A percentile compares a stretch with the other conserved stretches of the same genome.
Evolutionary conservation across 768 basidiomycete species (phyloP).

Genomic region (Russula griseocarnosa): DNA sequence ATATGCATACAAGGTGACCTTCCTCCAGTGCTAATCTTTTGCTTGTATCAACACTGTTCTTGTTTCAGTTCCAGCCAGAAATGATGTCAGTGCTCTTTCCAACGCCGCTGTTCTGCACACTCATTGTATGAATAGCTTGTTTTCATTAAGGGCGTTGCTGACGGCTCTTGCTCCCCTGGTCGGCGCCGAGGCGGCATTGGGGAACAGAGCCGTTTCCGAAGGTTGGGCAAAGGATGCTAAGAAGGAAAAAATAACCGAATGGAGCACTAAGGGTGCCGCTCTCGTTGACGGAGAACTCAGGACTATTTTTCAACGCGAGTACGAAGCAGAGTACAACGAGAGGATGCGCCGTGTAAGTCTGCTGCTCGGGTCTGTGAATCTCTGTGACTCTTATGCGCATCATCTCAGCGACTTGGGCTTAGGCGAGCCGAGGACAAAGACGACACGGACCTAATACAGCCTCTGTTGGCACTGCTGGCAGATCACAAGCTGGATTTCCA

Average conservation of each 20-base stretch:
- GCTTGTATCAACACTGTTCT: background rate
- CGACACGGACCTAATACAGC: constrained; percentile 54
- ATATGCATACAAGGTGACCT: constrained; percentile 61
- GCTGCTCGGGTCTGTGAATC: background rate
- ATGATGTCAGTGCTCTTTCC: constrained; percentile 57
- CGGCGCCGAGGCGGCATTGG: constrained; percentile 67
- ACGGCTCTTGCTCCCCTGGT: constrained; percentile 78
- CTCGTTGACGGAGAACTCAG: constrained; percentile 58
- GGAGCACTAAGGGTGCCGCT: constrained; percentile 55
- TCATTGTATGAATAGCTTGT: constrained; percentile 46
- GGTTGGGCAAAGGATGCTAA: constrained; percentile 63
- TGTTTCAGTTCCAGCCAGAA: constrained; percentile 58
- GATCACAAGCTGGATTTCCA: constrained; percentile 82
- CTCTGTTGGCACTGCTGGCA: constrained; percentile 73
- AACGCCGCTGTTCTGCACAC: constrained; percentile 11
- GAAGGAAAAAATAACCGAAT: constrained; percentile 53
- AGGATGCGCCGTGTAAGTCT: constrained; percentile 63
- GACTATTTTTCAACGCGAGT: constrained; percentile 52
- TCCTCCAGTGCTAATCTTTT: constrained; percentile 14
- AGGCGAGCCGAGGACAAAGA: constrained; percentile 53
- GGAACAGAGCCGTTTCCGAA: constrained; percentile 44
- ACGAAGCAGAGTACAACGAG: constrained; percentile 57
- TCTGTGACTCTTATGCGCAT: background rate
- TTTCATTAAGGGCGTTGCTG: constrained; percentile 74
- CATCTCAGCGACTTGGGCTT: constrained; percentile 68